Percentiles rank a stretch among this genome's conserved stretches.
phyloP scores from a whole-genome alignment of 106 monocot species.

The Chionographis japonica region DNA sequence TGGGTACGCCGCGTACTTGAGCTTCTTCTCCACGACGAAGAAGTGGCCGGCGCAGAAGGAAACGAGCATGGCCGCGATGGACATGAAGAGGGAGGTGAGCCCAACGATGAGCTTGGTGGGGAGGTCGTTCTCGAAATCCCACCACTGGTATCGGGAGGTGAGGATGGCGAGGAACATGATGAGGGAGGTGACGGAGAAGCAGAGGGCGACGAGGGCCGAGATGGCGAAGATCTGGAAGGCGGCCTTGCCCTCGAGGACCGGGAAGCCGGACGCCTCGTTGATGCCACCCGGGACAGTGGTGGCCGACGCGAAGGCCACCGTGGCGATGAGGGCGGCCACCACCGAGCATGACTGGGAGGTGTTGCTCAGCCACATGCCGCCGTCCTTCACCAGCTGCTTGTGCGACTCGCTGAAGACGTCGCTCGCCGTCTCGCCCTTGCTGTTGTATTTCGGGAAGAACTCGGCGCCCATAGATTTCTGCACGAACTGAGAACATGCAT shows the following conservation, averaged over 20 bases:
- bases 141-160: background rate
- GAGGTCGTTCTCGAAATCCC: background rate
- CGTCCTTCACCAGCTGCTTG: background rate
- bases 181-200: background rate
- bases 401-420: background rate
- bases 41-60: background rate
- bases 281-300: background rate
- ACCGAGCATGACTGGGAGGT: constrained; percentile 1
- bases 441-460: background rate
- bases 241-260: background rate
- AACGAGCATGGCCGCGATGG: background rate
- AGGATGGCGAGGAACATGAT: background rate
- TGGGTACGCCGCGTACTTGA: background rate
- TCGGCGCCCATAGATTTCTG: background rate
- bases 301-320: background rate
- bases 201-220: background rate
- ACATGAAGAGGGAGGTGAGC: constrained; percentile 3
- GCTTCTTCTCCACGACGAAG: background rate
- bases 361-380: background rate
- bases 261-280: background rate
- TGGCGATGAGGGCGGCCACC: background rate
- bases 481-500: background rate
- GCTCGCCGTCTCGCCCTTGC: background rate
- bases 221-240: constrained; percentile 2
- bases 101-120: background rate